Conservation (phyloP, 2,329 filamentous ascomycete species). For the Metarhizium brunneum region DNA sequence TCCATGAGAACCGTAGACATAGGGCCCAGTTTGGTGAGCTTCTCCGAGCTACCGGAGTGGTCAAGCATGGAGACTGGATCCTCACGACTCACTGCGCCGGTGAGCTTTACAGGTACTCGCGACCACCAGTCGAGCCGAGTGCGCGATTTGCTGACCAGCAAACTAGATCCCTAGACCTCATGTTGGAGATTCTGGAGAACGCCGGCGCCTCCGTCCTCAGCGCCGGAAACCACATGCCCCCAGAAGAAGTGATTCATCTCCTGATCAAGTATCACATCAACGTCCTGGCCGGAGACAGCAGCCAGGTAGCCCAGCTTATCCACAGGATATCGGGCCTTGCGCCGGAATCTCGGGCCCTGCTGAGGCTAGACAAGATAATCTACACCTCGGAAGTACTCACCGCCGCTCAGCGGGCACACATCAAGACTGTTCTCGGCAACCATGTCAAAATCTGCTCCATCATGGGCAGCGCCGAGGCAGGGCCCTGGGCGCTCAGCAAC, state of each 20-base stretch:
- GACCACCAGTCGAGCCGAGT: background rate
- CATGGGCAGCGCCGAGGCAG: slow-evolving; percentile 32
- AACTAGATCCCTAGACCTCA: slow-evolving; percentile 28
- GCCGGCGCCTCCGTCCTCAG: slow-evolving; percentile 29
- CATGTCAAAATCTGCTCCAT: slow-evolving; percentile 28
- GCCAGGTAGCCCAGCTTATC: slow-evolving; percentile 27
- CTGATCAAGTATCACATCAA: slow-evolving; percentile 25
- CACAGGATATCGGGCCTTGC: slow-evolving; percentile 24
- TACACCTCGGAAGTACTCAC: slow-evolving; percentile 35
- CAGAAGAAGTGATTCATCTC: slow-evolving; percentile 15
- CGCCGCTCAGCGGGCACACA: slow-evolving; percentile 19
- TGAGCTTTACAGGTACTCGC: slow-evolving; percentile 26
- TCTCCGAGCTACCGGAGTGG: slow-evolving; percentile 17
- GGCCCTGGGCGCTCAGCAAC: slow-evolving; percentile 26
- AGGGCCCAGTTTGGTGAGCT: slow-evolving; percentile 24
- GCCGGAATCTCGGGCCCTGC: slow-evolving; percentile 5
- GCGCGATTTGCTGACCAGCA: background rate
- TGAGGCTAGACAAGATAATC: slow-evolving; percentile 30
- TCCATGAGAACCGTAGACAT: slow-evolving; percentile 30
- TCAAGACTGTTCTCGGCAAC: slow-evolving; percentile 18
- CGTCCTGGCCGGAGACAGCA: slow-evolving; percentile 26
- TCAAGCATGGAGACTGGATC: slow-evolving; percentile 28
- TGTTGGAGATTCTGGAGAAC: slow-evolving; percentile 28
- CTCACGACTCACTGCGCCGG: slow-evolving; percentile 27
- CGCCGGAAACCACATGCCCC: slow-evolving; percentile 21